These are phyloP conservation scores for Kitagawia praeruptora DNA, from an alignment of 129 eudicot species.

Conservation along the genomic window DNA sequence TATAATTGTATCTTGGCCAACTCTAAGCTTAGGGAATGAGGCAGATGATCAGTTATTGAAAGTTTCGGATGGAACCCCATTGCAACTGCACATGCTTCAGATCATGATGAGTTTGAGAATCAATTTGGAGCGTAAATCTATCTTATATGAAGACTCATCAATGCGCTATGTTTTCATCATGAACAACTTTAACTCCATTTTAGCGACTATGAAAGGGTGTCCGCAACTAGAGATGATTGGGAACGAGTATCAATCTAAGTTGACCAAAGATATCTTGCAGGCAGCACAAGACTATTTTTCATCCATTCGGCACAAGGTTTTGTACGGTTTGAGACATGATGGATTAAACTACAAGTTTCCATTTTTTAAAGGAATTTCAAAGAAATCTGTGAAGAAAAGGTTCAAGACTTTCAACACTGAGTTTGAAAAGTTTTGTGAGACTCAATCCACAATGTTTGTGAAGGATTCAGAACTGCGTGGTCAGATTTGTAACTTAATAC, in stretches of 20 bases:
- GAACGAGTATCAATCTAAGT: background rate
- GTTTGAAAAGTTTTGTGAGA: background rate
- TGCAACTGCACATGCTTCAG: background rate
- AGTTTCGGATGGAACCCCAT: background rate
- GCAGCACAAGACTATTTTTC: background rate
- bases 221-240: background rate
- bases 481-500: background rate
- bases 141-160: background rate
- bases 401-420: slow-evolving; percentile 3
- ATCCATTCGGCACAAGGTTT: background rate
- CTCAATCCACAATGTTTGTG: background rate
- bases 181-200: background rate
- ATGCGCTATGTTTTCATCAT: background rate
- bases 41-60: background rate
- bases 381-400: background rate
- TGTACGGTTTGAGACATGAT: background rate
- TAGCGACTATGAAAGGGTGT: background rate
- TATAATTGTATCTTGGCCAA: background rate
- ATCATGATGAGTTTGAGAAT: background rate
- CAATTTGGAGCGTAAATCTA: slow-evolving; percentile 9
- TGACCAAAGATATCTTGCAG: background rate
- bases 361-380: background rate
- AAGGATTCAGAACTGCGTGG: background rate
- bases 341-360: background rate
- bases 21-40: background rate